Conservation (phyloP, 148 eudicot species). For the Vaccinium macrocarpon region DNA sequence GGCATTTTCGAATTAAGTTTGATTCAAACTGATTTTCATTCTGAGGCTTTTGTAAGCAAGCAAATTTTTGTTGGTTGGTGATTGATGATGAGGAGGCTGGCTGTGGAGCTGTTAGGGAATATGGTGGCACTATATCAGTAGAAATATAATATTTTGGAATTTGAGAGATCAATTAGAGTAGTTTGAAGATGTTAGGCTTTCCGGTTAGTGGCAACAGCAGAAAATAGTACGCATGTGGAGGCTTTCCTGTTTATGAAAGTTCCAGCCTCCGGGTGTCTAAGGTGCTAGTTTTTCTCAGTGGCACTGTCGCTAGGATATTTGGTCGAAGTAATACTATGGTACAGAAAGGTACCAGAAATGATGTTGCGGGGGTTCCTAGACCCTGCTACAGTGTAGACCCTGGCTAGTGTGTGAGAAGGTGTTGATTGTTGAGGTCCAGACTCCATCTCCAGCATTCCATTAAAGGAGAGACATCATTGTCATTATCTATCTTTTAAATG, state of each 20-base stretch:
- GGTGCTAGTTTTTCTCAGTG: neutral
- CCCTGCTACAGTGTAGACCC: neutral
- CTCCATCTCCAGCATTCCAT: neutral
- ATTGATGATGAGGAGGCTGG: neutral
- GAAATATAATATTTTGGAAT: neutral
- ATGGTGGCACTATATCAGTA: neutral
- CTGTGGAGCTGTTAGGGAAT: neutral
- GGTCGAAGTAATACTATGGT: neutral
- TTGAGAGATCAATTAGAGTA: neutral
- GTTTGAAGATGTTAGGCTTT: neutral
- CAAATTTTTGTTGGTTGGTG: neutral
- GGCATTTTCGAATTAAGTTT: constrained; percentile 1
- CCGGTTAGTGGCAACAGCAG: neutral
- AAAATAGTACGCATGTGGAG: neutral
- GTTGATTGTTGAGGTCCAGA: neutral
- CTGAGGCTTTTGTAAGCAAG: neutral
- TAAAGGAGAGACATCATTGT: no score
- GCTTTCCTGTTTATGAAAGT: neutral
- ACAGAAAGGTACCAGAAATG: neutral
- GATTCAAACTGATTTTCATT: neutral
- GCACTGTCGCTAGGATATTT: neutral
- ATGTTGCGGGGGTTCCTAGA: neutral
- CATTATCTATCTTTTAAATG: neutral
- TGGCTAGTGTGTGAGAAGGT: neutral
- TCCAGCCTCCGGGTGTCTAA: neutral